Evolutionary conservation across 768 basidiomycete species (phyloP), one percentile per base, ranked within the genome.

Genomic region (Xanthoconium stramineum): DNA sequence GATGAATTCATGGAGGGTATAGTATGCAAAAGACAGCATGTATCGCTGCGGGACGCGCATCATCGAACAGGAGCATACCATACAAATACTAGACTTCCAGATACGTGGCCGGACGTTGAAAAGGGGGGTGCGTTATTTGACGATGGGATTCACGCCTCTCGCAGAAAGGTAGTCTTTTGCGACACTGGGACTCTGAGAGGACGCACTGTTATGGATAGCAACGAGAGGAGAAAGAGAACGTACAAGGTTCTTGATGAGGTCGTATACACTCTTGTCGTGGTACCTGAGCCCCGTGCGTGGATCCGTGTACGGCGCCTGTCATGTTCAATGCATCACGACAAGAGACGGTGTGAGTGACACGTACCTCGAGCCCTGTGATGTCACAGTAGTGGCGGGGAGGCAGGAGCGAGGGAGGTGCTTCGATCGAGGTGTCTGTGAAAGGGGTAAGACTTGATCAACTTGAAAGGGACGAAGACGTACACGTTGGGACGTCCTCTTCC

Each of bases 181-280:
- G 6, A 82, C 79, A 54, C 86, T 81, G 2, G 81, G 66, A 61
- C 83, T 89, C 88, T 59, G 3, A 4, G 29, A 17, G 24, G 8
- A 10, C 6, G 1, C 10, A 24, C 30, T 13, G 32, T 28, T n/a
- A 32, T 32, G n/a, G 51, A 14, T 15, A 33, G 10, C 15, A 8
- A 20, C 15, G 1, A 20, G 32, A 17, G 6, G 35, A 10, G 13
- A 32, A 11, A 19, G 47, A 6, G 8, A 36, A 52, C 78, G 57
- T 48, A 90, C 91, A 65, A 94, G 72, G 47, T 81, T 79, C 67
- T 89, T 89, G 60, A 93, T 83, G 30, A 91, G 74, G 46, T 91
- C 89, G 65, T 91, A 93, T n/a, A 93, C 82, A 58, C 84, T 89
- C 75, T 89, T 91, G 76, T 93, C 87, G 58, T 93, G 88, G 66